These are phyloP conservation scores for Coprinopsis sp. DNA, from an alignment of 768 basidiomycete genomes.

Conservation along the genomic window DNA sequence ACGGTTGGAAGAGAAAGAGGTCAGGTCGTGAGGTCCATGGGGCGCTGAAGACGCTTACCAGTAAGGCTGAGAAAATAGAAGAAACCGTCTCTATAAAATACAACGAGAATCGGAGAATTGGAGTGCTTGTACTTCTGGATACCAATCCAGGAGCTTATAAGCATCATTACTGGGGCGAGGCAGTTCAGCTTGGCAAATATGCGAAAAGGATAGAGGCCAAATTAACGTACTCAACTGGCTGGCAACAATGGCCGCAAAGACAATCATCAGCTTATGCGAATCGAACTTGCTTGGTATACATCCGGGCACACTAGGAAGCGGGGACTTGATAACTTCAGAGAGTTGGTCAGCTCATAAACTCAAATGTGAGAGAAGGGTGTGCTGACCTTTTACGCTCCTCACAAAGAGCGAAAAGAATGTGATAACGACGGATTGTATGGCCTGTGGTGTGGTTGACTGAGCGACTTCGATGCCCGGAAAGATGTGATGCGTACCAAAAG, in stretches of 20 bases:
- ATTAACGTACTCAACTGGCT: neutral
- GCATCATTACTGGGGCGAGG: conserved; percentile 7
- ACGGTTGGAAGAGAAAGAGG: too few species aligned
- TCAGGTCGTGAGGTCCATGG: neutral
- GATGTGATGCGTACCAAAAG: neutral
- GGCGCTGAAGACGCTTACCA: neutral
- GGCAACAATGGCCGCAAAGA: conserved; percentile 5
- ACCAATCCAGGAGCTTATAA: conserved; percentile 1
- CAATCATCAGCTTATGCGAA: neutral
- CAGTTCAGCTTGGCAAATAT: too few species aligned
- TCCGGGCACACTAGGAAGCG: neutral
- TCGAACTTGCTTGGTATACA: conserved; percentile 4
- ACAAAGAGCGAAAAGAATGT: conserved; percentile 1
- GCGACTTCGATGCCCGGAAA: neutral
- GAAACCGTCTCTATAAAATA: neutral
- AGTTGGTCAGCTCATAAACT: neutral
- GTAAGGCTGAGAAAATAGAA: neutral
- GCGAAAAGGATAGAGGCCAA: neutral
- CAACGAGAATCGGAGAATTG: neutral
- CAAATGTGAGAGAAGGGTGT: neutral
- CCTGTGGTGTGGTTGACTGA: neutral
- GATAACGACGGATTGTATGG: neutral
- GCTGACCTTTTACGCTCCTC: neutral
- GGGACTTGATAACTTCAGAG: conserved; percentile 1
- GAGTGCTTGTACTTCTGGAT: neutral